phyloP scores from a whole-genome alignment of 176 grass and related monocot genomes.

The Triticum urartu region DNA sequence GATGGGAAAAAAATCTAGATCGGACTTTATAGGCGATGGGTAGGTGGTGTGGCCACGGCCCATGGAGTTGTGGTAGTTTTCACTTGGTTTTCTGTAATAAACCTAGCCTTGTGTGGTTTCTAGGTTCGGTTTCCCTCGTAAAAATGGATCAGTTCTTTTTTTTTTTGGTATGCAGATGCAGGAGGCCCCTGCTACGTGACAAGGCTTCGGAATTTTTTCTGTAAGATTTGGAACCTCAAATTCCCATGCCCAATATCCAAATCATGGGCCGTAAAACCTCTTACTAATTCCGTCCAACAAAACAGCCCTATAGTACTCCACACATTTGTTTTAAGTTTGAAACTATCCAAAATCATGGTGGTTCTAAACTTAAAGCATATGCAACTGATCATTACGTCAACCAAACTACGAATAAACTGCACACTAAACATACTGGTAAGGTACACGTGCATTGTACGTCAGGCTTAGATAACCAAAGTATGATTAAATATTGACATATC shows the following conservation, averaged over 20 bases:
- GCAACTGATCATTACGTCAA: not conserved
- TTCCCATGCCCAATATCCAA: not conserved
- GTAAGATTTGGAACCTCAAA: not conserved
- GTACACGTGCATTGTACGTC: not conserved
- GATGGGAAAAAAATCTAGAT: not conserved
- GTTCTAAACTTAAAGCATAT: not conserved
- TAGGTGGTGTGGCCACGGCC: no score
- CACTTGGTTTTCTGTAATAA: not conserved
- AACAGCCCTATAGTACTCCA: not conserved
- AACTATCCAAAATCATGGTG: not conserved
- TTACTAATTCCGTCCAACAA: not conserved
- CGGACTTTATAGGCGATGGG: not conserved
- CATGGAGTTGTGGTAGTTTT: not conserved
- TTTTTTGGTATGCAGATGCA: not conserved
- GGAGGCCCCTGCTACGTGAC: not conserved
- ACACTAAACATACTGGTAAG: not conserved
- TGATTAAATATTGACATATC: not conserved
- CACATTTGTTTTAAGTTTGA: not conserved
- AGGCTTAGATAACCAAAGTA: not conserved
- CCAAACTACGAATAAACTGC: not conserved
- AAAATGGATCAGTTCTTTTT: not conserved
- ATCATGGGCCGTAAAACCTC: not conserved
- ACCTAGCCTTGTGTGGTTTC: not conserved
- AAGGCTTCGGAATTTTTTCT: not conserved
- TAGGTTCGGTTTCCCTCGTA: not conserved